A percentile compares a stretch with the other conserved stretches of the same genome.
Evolutionary conservation across 73 alveolate species (phyloP).

Genomic region (Tetrahymena borealis): DNA sequence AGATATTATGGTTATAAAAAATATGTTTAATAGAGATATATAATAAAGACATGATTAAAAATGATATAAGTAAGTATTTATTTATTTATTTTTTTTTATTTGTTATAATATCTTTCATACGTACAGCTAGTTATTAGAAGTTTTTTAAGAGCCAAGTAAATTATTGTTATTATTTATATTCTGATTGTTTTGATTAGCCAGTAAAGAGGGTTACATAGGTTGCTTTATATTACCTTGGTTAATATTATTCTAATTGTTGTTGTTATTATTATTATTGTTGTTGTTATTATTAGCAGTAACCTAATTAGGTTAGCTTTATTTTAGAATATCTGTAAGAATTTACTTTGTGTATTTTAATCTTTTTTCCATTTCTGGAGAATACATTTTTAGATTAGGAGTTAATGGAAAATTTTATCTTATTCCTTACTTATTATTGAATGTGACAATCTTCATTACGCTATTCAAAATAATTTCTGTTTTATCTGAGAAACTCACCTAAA

Average conservation of each 20-base stretch:
- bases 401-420: conserved; percentile 60
- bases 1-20: too few species aligned
- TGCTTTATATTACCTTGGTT: too few species aligned
- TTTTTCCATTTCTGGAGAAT: conserved; percentile 72
- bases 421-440: conserved; percentile 73
- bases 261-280: neutral
- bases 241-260: too few species aligned
- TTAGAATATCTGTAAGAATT: conserved; percentile 74
- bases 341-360: conserved; percentile 77
- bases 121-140: too few species aligned
- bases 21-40: too few species aligned
- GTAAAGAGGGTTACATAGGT: neutral
- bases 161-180: neutral
- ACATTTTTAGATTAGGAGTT: conserved; percentile 63
- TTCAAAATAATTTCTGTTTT: conserved; percentile 73
- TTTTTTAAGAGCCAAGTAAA: neutral
- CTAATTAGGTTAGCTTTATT: conserved; percentile 14
- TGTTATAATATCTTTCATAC: too few species aligned
- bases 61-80: too few species aligned
- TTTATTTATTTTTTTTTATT: too few species aligned
- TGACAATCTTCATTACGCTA: conserved; percentile 61
- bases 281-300: neutral
- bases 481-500: conserved; percentile 80
- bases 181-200: neutral
- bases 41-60: too few species aligned